Percentiles rank a stretch among this genome's conserved stretches.
Evolutionary conservation across 2,329 filamentous ascomycete genomes (phyloP).

Genomic region (Ophiostoma novo-ulmi): DNA sequence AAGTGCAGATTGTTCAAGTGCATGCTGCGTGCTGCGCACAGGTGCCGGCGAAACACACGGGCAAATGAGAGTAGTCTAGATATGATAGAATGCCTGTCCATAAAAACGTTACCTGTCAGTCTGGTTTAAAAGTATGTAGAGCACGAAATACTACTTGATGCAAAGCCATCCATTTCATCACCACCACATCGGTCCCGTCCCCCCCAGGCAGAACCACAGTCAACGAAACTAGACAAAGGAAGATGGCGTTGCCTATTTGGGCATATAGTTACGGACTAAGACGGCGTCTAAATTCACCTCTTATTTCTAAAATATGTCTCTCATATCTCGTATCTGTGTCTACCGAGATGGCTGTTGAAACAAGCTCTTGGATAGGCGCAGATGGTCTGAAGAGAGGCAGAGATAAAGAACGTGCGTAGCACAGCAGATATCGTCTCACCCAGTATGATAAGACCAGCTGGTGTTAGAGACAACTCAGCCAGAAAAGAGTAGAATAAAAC

Average conservation of each 20-base stretch:
- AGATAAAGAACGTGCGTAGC: background rate
- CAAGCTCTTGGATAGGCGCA: background rate
- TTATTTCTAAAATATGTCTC: too few species aligned
- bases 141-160: background rate
- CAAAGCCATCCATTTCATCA: background rate
- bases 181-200: background rate
- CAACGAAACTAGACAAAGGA: background rate
- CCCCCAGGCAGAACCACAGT: background rate
- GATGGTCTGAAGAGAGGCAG: background rate
- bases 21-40: background rate
- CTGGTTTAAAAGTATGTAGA: background rate
- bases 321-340: too few species aligned
- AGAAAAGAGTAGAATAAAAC: background rate
- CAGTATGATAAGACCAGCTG: background rate
- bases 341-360: background rate
- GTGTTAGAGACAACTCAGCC: background rate
- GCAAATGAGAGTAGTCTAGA: background rate
- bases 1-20: background rate
- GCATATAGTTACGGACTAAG: background rate
- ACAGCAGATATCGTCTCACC: background rate
- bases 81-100: background rate
- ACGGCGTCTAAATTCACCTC: background rate
- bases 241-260: background rate
- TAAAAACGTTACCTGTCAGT: background rate
- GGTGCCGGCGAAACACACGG: slow-evolving; percentile 5